A percentile compares a stretch with the other conserved stretches of the same genome.
Conservation (phyloP, 78 protist species). For the Chrysochromulina parva region DNA sequence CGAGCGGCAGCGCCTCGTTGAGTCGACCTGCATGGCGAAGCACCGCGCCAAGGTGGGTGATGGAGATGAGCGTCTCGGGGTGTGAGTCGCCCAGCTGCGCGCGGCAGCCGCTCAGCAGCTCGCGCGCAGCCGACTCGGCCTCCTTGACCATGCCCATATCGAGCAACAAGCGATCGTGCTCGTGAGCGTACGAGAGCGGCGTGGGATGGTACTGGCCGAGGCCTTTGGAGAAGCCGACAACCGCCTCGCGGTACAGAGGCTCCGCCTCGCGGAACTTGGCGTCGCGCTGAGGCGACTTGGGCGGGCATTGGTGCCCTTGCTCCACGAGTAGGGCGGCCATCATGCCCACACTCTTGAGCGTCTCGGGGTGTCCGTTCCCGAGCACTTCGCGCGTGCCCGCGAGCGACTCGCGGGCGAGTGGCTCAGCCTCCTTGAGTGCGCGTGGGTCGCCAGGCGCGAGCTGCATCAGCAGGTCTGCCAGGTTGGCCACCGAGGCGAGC, state of each 20-base stretch:
- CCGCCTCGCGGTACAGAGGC: not conserved
- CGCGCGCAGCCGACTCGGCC: not conserved
- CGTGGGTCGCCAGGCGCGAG: not conserved
- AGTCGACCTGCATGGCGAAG: not conserved
- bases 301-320: not conserved
- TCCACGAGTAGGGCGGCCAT: not conserved
- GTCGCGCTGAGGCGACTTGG: not conserved
- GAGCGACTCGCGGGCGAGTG: slow-evolving; percentile 10
- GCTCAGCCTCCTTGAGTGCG: not conserved
- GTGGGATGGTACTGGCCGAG: not conserved
- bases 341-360: not conserved
- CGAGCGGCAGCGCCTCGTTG: not conserved
- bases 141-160: not conserved
- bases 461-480: not conserved
- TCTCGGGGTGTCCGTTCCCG: slow-evolving; percentile 20
- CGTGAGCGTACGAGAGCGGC: not conserved
- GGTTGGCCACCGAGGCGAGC: not conserved
- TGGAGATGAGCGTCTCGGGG: not conserved
- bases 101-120: not conserved
- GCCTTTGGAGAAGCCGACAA: not conserved
- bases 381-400: not conserved
- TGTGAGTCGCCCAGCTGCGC: slow-evolving; percentile 7
- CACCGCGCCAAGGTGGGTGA: not conserved
- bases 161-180: not conserved
- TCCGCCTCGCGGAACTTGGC: not conserved